Base-by-base conservation (phyloP, 257 asterid genomes). In the Cynanchum wilfordii region DNA sequence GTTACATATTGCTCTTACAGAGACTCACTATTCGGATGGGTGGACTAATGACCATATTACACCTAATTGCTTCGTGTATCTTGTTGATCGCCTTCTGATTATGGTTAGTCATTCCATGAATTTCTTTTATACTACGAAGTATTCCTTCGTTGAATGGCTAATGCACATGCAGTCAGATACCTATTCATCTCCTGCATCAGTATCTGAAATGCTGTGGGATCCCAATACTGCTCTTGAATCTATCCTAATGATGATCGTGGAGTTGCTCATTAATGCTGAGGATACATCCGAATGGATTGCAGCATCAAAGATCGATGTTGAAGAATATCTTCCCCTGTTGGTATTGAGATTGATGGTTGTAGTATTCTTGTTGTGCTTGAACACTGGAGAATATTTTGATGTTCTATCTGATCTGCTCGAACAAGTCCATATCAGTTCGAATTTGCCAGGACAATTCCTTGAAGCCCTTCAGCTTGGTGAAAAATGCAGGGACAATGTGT, bases 21-120 rank as follows among this genome's bases (percentile, higher is more conserved):
- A 80, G 45, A 81, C 89, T 19, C 85, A 75, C 33, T 0, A 3
- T 24, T 74, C 71, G 16, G 63, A 76, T 27, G 84, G 89, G 87
- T 79, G 44, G 68, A 38, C 22, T 3, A 20, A 4, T 4, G 86
- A 85, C 76, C 15, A 82, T 88, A 40, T 80, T n/a, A n/a, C 95
- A 44, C 96, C 95, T 0, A 27, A 60, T 45, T 86, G 90, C 72
- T 90, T 90, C 86, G 66, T 87, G 27, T 85, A 85, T 84, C 86
- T 90, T 17, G 55, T 86, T 40, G 96, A 88, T 68, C 84, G 89
- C 25, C 82, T 86, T 8, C 9, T 88, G 74, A 66, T 86, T 29
- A 12, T 81, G 77, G 82, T 74, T 66, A 87, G 86, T 57, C 84
- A 65, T 60, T 65, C 80, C 19, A 50, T n/a, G 1, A 83, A 80